A percentile compares a stretch with the other conserved stretches of the same genome.
Conservation (phyloP, 306 rosid species). For the Pterocarpus macrocarpus region DNA sequence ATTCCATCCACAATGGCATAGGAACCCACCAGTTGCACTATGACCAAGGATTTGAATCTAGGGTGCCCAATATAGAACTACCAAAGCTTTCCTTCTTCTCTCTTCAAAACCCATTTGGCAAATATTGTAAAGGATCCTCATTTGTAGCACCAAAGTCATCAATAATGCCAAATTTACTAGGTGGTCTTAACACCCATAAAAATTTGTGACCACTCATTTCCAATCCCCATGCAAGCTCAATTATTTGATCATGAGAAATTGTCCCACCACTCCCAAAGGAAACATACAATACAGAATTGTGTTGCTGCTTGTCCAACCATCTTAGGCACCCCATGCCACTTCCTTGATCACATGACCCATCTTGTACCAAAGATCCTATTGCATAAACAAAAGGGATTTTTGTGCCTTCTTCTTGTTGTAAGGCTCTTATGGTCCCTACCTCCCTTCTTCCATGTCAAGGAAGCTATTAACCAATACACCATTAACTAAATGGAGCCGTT, state of each 20-base stretch:
- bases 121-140: not conserved
- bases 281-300: constrained; percentile 47
- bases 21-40: not conserved
- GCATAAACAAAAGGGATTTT: constrained; percentile 23
- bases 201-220: constrained; percentile 45
- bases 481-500: not conserved
- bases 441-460: constrained; percentile 39
- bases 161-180: constrained; percentile 6
- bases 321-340: constrained; percentile 8
- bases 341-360: not conserved
- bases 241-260: constrained; percentile 32
- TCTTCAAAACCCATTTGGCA: not conserved
- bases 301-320: constrained; percentile 50
- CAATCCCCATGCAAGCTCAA: constrained; percentile 44
- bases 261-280: constrained; percentile 53
- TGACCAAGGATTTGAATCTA: not conserved
- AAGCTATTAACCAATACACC: constrained; percentile 40
- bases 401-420: constrained; percentile 22
- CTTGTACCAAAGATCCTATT: constrained; percentile 29
- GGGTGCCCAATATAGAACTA: not conserved
- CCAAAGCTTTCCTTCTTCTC: not conserved
- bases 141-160: not conserved
- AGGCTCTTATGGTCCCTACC: constrained; percentile 18
- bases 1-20: constrained; percentile 4
- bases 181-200: constrained; percentile 43